Evolutionary conservation across 495 filamentous ascomycete genomes (phyloP), one percentile per base, ranked within the genome.

Genomic region (Tuber magnatum): DNA sequence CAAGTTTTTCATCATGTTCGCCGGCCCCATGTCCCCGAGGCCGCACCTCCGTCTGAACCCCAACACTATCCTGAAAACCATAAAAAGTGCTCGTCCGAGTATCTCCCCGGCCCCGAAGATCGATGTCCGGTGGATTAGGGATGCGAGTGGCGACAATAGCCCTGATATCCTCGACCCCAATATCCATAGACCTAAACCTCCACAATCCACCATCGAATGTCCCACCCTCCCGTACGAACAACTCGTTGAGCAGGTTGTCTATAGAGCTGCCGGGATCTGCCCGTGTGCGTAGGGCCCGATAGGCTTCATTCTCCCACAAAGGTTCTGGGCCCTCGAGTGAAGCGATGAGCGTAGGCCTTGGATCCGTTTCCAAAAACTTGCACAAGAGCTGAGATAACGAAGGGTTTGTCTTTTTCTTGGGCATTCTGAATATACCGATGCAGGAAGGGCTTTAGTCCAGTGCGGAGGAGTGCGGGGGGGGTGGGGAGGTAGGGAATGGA

Each of bases 291-390:
- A 65, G 56, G 28, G 28, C 35, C 56, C 56, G 56, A 35, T 32
- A 65, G 28, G 56, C 56, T 35, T 65, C 56, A 65, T 65, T 65
- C 56, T 65, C 56, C 56, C 56, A 65, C 56, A 65, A 65, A 16
- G 56, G 28, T 65, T 18, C 4, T 1, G 56, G 56, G 4, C 56
- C 32, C 32, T 65, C 56, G 56, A 65, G 56, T 35, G 56, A 65
- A 28, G 28, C 56, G 56, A 65, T 65, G 28, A 65, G 56, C 6
- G 56, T 65, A 35, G 56, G 56, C 56, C 56, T 65, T 35, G 56
- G 56, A 20, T 65, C 56, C 28, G 56, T 35, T 35, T 65, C 56
- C 56, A 65, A 32, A 65, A 65, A 65, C 32, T 65, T 65, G 28
- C 35, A 16, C 16, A 65, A 32, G 56, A 65, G 56, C 35, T 32